Evolutionary conservation across 73 alveolate genomes (phyloP).

Genomic region (Tetrahymena borealis): DNA sequence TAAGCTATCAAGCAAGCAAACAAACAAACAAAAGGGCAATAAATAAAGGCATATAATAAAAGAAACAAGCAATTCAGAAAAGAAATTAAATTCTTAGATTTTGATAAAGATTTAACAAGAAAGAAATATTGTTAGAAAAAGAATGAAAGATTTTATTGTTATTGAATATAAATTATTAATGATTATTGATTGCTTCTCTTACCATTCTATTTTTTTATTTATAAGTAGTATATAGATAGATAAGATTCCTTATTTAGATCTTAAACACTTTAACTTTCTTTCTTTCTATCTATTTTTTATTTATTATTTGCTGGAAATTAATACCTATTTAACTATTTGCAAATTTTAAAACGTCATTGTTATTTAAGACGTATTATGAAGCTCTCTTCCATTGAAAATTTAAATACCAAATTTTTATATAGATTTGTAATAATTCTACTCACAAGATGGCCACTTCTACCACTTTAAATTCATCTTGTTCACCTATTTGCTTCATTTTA

Average conservation of each 20-base stretch:
- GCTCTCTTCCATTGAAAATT: neutral
- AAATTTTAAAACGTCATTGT: neutral
- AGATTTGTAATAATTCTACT: neutral
- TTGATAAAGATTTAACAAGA: too few relatives aligned
- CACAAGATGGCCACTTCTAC: neutral
- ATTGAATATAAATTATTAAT: neutral
- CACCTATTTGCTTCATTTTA: neutral
- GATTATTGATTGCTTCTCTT: neutral
- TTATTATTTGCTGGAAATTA: neutral
- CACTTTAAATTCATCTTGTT: neutral
- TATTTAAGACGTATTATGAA: neutral
- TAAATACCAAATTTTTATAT: neutral
- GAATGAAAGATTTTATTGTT: neutral
- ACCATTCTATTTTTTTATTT: neutral
- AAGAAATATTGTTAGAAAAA: neutral
- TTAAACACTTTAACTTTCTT: neutral
- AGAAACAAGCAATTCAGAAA: too few relatives aligned
- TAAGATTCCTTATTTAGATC: too few relatives aligned
- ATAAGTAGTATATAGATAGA: neutral
- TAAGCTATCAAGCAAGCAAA: too few relatives aligned
- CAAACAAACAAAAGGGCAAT: too few relatives aligned
- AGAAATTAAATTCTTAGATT: too few relatives aligned
- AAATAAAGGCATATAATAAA: too few relatives aligned
- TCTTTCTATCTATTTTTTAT: neutral
- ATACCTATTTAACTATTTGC: neutral